Conservation (phyloP, 306 rosid genomes). For the Albizia julibrissin region DNA sequence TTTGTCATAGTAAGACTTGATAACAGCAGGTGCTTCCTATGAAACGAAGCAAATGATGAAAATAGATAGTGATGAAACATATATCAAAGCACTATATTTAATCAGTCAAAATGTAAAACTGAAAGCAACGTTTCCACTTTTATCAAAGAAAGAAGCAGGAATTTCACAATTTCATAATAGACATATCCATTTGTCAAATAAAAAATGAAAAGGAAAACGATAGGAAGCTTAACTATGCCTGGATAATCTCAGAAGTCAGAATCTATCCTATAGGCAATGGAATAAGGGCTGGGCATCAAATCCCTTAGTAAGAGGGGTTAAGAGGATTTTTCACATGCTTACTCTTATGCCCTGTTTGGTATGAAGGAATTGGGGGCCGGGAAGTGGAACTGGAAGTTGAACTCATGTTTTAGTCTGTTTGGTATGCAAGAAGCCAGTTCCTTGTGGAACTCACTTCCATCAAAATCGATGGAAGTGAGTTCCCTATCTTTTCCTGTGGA, state of each 20-base stretch:
- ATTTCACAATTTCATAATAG: background rate
- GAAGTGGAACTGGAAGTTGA: no score
- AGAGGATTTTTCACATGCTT: background rate
- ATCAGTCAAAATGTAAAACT: background rate
- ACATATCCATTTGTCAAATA: background rate
- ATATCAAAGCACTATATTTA: background rate
- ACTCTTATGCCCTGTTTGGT: no score
- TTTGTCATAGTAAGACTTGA: constrained; percentile 70
- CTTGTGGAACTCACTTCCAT: no score
- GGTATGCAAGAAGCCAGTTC: no score
- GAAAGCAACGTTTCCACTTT: constrained; percentile 7
- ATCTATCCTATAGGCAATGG: background rate
- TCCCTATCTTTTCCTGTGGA: no score
- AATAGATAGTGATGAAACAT: constrained; percentile 8
- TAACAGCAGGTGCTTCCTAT: constrained; percentile 88
- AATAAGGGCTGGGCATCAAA: background rate
- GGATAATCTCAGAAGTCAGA: background rate
- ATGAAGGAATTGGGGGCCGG: no score
- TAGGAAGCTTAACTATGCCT: background rate
- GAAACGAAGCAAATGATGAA: constrained; percentile 27
- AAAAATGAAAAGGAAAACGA: background rate
- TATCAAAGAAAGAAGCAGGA: background rate
- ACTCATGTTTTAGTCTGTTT: no score
- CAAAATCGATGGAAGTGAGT: no score
- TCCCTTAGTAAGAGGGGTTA: background rate